Evolutionary conservation across 2,329 filamentous ascomycete species (phyloP).

Genomic region (Trichophyton rubrum): DNA sequence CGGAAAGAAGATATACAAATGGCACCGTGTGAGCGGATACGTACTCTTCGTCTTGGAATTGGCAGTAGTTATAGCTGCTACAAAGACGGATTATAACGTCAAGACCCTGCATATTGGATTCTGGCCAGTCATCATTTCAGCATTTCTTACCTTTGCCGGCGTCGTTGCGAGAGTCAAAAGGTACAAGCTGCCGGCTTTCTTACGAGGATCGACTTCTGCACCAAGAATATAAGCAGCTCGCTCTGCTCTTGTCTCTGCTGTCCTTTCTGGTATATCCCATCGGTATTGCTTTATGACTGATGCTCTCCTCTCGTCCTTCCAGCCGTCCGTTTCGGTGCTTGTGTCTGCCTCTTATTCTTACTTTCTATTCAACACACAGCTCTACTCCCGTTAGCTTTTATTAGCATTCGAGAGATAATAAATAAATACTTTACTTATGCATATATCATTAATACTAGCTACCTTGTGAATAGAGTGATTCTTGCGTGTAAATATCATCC

Average conservation of each 20-base stretch:
- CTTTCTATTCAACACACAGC: no score
- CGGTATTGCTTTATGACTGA: neutral
- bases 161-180: conserved; percentile 67
- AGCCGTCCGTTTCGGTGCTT: neutral
- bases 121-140: conserved; percentile 60
- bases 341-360: no score
- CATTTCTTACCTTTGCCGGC: conserved; percentile 55
- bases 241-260: neutral
- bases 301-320: neutral
- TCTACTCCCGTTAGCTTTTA: no score
- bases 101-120: conserved; percentile 57
- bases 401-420: no score
- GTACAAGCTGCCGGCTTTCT: conserved; percentile 49
- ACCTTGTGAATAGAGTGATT: no score
- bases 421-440: no score
- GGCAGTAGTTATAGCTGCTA: conserved; percentile 61
- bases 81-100: conserved; percentile 61
- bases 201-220: neutral
- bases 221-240: neutral
- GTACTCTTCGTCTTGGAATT: conserved; percentile 56
- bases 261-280: neutral
- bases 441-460: no score
- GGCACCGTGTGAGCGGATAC: conserved; percentile 71
- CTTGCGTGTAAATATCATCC: neutral
- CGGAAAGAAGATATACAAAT: conserved; percentile 80